Percentiles rank a stretch among this genome's conserved stretches.
These are phyloP conservation scores for Solanum medicagineum DNA, from an alignment of 257 asterid species.

Conservation along the genomic window DNA sequence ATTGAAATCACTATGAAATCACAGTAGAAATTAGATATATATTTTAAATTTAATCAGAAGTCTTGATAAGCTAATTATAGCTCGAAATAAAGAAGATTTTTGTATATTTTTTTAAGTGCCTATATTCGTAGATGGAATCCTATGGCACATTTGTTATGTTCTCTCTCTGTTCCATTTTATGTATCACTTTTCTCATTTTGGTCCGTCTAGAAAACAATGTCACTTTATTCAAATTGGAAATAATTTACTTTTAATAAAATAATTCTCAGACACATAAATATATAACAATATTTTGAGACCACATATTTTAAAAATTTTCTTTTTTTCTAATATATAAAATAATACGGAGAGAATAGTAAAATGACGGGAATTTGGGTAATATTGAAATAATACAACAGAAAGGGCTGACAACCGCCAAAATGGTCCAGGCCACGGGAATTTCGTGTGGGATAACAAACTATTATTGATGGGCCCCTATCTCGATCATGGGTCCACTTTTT, in stretches of 20 bases:
- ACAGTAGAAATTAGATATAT: background rate
- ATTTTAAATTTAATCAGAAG: background rate
- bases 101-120: too few species aligned
- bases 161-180: too few species aligned
- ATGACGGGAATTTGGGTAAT: background rate
- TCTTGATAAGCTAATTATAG: too few species aligned
- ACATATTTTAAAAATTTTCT: too few species aligned
- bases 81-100: too few species aligned
- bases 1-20: background rate
- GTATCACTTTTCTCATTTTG: too few species aligned
- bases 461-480: slow-evolving; percentile 6
- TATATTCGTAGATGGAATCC: background rate
- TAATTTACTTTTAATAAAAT: too few species aligned
- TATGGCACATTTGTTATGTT: background rate
- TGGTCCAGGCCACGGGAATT: slow-evolving; percentile 43
- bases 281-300: too few species aligned
- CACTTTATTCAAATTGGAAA: too few species aligned
- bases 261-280: too few species aligned
- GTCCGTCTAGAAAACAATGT: too few species aligned
- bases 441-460: slow-evolving; percentile 3
- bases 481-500: background rate
- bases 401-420: slow-evolving; percentile 43
- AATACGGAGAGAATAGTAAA: background rate
- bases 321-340: too few species aligned
- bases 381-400: background rate